Evolutionary conservation across 108 stramenopile species (phyloP), one percentile per base, ranked within the genome.

Genomic region (Chaetoceros muelleri): DNA sequence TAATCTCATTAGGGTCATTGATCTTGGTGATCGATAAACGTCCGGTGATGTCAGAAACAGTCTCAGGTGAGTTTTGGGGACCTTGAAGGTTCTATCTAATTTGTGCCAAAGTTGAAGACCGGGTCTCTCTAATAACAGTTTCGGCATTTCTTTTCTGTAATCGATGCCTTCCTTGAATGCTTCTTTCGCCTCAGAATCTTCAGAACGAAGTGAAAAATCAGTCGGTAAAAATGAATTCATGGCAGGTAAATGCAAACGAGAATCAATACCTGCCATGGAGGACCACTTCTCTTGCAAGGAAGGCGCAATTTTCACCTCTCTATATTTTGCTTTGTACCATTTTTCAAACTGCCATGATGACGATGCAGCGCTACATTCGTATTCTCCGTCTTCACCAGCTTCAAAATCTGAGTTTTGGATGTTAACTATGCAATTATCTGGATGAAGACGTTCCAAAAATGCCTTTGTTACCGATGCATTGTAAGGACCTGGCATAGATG

Each of bases 281-380:
- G 69, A 67, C 94, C 94, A 96, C n/a, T 49, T 47, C 46, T 72
- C 58, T 21, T 71, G 30, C 51, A 81, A 56, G 3, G 77, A 82
- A 1, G 70, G 60, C 0, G 74, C 21, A 24, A 95, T 48, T 13
- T 62, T 46, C 8, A 57, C 27, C 27, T 71, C 64, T 23, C 74
- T 78, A 70, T 94, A 97, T 30, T 64, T 67, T 3, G 91, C 96
- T 10, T 92, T 91, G 63, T 99, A 98, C 78, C 93, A 80, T 28
- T 73, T 76, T 61, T 97, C 96, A 18, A 52, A 62, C 21, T 76
- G 30, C 88, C 88, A 90, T 10, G 20, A 1, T 0, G 26, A 55
- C 17, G 52, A 45, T 1, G 28, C 26, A 24, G 70, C 73, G 52
- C 61, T 73, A 34, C 40, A 40, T 17, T 48, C 40, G 19, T 30